A percentile compares a stretch with the other conserved stretches of the same genome.
Evolutionary conservation across 352 stramenopile genomes (phyloP).

Genomic region (Phytophthora colocasiae): DNA sequence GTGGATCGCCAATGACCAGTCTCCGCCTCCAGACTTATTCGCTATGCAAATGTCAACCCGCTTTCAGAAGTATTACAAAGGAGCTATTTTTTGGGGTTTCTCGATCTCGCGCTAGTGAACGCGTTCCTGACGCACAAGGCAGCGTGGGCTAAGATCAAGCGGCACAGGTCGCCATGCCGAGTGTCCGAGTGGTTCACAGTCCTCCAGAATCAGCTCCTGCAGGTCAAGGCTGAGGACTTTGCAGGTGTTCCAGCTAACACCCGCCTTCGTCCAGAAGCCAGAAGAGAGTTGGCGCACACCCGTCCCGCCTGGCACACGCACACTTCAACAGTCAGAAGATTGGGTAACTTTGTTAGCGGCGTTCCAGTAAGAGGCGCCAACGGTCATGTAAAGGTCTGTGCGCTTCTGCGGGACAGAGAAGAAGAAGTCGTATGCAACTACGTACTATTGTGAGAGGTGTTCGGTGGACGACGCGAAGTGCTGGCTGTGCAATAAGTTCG

Average conservation of each 20-base stretch:
- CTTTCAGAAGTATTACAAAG: neutral
- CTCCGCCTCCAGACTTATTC: neutral
- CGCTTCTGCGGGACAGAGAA: neutral
- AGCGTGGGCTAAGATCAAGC: neutral
- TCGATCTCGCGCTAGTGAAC: neutral
- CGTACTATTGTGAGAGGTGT: neutral
- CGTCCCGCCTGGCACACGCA: neutral
- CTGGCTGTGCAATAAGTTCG: neutral
- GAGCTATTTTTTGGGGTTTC: neutral
- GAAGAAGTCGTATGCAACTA: neutral
- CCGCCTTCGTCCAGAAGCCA: neutral
- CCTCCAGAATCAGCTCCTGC: slow-evolving; percentile 1
- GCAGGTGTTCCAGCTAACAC: neutral
- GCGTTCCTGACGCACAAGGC: neutral
- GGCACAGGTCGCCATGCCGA: neutral
- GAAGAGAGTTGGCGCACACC: neutral
- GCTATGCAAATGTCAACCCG: neutral
- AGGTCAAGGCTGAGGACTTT: neutral
- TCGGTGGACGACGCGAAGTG: neutral
- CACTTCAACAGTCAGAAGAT: neutral
- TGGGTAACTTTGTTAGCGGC: neutral
- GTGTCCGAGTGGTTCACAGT: neutral
- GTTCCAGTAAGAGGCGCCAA: neutral
- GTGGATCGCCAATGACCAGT: neutral
- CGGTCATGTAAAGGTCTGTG: neutral